Conservation (phyloP, 2,329 filamentous ascomycete species). For the Zymoseptoria brevis region DNA sequence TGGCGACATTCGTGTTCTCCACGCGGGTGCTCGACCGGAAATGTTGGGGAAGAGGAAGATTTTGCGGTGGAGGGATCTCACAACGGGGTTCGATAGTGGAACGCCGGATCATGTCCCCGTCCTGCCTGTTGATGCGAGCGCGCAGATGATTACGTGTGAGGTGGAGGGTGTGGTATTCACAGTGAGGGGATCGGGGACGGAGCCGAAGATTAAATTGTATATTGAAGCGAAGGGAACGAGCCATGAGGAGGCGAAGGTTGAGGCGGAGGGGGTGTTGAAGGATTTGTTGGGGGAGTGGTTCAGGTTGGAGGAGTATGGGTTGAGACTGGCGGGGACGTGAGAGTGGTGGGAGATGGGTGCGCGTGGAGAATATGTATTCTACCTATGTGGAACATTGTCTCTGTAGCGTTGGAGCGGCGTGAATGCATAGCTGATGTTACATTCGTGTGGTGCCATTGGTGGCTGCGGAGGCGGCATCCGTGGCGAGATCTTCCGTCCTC, state of each 20-base stretch:
- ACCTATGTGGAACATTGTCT: no score
- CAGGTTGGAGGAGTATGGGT: constrained; percentile 20
- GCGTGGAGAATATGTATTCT: no score
- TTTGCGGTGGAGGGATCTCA: constrained; percentile 54
- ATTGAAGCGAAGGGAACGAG: constrained; percentile 42
- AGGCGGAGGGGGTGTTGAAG: constrained; percentile 39
- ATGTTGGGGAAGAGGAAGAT: constrained; percentile 46
- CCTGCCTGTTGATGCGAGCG: constrained; percentile 48
- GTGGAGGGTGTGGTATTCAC: constrained; percentile 52
- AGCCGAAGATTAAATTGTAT: constrained; percentile 59
- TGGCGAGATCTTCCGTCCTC: no score
- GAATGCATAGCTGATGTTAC: no score
- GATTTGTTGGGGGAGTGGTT: constrained; percentile 46
- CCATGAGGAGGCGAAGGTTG: constrained; percentile 35
- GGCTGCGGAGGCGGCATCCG: no score
- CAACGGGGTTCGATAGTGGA: constrained; percentile 51
- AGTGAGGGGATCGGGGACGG: constrained; percentile 54
- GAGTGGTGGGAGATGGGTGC: not conserved
- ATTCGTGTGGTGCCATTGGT: no score
- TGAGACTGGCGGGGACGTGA: constrained; percentile 23
- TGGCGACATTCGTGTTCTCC: constrained; percentile 41
- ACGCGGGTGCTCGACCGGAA: constrained; percentile 17
- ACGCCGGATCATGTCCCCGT: constrained; percentile 45
- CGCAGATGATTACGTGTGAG: constrained; percentile 59
- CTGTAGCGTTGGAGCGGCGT: no score